phyloP scores from a whole-genome alignment of 352 stramenopile genomes.

The Phytophthora cajani region DNA sequence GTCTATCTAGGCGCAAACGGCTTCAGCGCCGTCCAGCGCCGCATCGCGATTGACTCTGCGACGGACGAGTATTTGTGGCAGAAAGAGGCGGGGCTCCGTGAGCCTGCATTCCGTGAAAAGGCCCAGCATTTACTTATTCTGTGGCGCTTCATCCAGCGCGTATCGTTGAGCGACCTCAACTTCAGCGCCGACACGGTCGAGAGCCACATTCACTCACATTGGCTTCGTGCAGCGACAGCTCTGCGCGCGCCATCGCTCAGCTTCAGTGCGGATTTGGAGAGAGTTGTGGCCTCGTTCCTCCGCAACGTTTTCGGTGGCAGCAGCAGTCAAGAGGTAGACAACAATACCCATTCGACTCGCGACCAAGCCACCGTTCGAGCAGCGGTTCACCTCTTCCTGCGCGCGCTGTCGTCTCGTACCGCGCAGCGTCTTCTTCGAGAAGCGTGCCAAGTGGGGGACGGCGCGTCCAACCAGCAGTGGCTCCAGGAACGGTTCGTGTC shows the following conservation, averaged over 20 bases:
- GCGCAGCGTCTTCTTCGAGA: constrained; percentile 13
- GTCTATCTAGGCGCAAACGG: background rate
- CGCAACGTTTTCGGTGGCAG: background rate
- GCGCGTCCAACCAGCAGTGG: background rate
- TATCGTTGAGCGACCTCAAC: background rate
- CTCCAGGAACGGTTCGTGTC: constrained; percentile 18
- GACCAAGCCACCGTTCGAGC: constrained; percentile 1
- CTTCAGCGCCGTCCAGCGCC: background rate
- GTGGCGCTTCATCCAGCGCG: constrained; percentile 1
- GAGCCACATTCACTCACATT: background rate
- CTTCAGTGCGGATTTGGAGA: background rate
- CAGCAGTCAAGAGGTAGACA: background rate
- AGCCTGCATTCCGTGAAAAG: background rate
- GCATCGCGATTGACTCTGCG: background rate
- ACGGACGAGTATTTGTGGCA: constrained; percentile 21
- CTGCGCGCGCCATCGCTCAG: background rate
- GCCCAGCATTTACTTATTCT: background rate
- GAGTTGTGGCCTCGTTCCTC: background rate
- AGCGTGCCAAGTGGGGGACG: background rate
- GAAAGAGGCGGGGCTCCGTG: background rate
- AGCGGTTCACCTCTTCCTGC: constrained; percentile 25
- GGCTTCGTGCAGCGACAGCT: background rate
- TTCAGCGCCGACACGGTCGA: background rate
- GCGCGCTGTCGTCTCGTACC: constrained; percentile 8
- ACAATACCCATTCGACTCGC: background rate